Evolutionary conservation across 2,329 filamentous ascomycete genomes (phyloP), one percentile per base, ranked within the genome.

Genomic region (Fusarium sp.): DNA sequence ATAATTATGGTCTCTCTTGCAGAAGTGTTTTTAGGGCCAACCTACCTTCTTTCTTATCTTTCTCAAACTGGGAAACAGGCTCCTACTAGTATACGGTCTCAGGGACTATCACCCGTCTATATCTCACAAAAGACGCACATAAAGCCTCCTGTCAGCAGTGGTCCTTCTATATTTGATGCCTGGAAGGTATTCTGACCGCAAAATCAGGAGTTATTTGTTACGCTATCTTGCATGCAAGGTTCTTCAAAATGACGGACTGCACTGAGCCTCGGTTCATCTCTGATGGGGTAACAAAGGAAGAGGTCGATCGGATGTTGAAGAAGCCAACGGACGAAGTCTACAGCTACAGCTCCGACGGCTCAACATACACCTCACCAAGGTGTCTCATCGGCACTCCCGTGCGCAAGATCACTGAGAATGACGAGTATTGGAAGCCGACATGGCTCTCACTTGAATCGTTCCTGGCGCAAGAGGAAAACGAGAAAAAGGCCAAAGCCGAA

Each of bases 391-490:
- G 76, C 2, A 72, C 73, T 0, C 78, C 78, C 0, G 65, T 78
- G 0, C 30, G 49, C 5, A 76, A 72, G 15, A 73, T 80, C 20
- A 62, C 45, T 1, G 79, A 81, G 45, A 36, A 46, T 3, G 70
- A 60, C 2, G 53, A 67, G 0, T 78, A 81, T 51, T 80, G 77
- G 78, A 58, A 77, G 12, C 7, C 31, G 1, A 44, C 62, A 0
- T 81, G 79, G 79, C 16, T 31, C 1, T 79, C 77, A 0, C 57
- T 81, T 1, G 70, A 78, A 0, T 46, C 46, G 1, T 77, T 75
- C 15, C 59, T 81, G 2, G 71, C 63, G 2, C 59, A 65, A 5
- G 73, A 80, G n/a, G 18, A 46, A 1, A 50, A 65, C 0, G 75
- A 79, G 31, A 63, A 68, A 23, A 57, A 36, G 8, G 5, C 60